Base-by-base conservation (phyloP, 225 moss, liverwort and hornwort genomes). In the Sphagnum contortum region DNA sequence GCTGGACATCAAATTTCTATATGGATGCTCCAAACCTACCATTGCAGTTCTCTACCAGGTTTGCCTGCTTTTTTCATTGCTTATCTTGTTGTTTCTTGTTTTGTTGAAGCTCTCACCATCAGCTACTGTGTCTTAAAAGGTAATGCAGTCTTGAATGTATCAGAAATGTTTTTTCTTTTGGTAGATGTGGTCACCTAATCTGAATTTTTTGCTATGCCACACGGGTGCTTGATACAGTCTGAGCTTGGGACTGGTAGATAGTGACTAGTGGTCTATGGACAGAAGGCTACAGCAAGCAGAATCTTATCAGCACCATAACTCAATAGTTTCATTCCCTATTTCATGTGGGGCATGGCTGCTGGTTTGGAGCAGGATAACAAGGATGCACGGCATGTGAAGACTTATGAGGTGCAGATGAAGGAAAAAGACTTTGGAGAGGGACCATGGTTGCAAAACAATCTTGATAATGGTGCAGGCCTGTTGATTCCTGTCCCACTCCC, bases 391-490 rank as follows among this genome's bases (percentile, higher is more conserved):
- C 95, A 96, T 75, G 92, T 96, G 49, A 96, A 96, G 75, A 96
- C 95, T 48, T 92, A 96, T 69, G 95, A 96, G 71, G 91, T 96
- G 48, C 92, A 92, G 64, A 63, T 96, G 74, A 96, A 96, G 76
- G 95, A 96, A 71, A 96, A 96, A 73, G 95, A 96, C 77, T 96
- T 96, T 88, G 95, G 95, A 74, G 95, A 96, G 68, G 95, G 95
- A 46, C 95, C 95, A 56, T 96, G 95, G 95, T 75, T 90, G 66
- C 95, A 92, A 72, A 96, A 90, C 74, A 90, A 96, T 72, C 76
- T 96, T 64, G 95, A 96, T 70, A 96, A 92, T 73, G 95, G 95
- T 76, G 95, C 95, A 50, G 92, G 95, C 60, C 64, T 96, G 71
- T 61, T 96, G 70, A 92, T 96, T 64, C 95, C 95, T 4, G 92